Percentiles rank a stretch among this genome's conserved stretches.
These are phyloP conservation scores for Quercus gilva DNA, from an alignment of 306 rosid genomes.

Conservation along the genomic window DNA sequence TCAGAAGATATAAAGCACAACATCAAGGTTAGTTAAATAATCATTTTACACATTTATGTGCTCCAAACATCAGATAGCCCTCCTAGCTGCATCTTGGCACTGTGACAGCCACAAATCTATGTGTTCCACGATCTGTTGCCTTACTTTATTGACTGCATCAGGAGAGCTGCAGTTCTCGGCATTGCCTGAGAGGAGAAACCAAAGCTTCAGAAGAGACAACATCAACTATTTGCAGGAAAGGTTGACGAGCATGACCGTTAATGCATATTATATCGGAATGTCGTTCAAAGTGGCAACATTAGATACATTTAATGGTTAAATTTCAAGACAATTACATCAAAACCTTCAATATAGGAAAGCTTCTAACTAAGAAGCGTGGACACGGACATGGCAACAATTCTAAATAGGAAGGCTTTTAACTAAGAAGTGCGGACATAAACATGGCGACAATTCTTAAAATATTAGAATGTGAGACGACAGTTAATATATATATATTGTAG, in stretches of 20 bases:
- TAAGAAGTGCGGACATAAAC: too few relatives aligned
- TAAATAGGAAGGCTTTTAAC: too few relatives aligned
- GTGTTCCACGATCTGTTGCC: conserved; percentile 72
- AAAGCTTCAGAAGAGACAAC: conserved; percentile 14
- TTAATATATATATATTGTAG: too few relatives aligned
- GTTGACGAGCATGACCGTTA: background rate
- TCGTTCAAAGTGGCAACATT: background rate
- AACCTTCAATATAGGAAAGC: background rate
- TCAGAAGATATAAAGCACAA: background rate
- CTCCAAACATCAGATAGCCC: conserved; percentile 26
- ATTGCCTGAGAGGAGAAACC: conserved; percentile 47
- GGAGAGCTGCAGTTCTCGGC: conserved; percentile 73
- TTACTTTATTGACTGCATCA: conserved; percentile 71
- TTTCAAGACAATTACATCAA: background rate
- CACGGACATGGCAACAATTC: too few relatives aligned
- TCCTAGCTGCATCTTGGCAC: conserved; percentile 39
- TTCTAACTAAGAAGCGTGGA: background rate
- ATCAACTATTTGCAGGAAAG: background rate
- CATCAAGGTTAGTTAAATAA: conserved; percentile 9
- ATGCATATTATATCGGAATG: background rate
- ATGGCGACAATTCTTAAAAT: too few relatives aligned
- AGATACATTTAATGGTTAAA: background rate
- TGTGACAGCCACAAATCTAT: conserved; percentile 85
- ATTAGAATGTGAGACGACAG: too few relatives aligned
- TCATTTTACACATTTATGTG: background rate